A percentile compares a stretch with the other conserved stretches of the same genome.
These are phyloP conservation scores for Rhizopogon rudus DNA, from an alignment of 768 basidiomycete species.

Conservation along the genomic window DNA sequence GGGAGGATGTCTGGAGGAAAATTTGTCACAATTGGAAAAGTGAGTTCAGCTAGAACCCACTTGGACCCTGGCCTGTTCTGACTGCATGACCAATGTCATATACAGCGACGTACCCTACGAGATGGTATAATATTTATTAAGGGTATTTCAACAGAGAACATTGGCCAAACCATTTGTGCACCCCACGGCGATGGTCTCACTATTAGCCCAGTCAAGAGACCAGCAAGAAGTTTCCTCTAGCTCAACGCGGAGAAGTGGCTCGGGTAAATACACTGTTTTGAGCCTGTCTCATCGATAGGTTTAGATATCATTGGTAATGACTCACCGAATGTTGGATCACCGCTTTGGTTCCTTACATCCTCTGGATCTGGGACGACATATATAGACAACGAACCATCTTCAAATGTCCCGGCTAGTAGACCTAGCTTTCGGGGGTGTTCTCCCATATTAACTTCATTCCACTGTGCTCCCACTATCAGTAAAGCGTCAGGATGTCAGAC, in stretches of 20 bases:
- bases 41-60: slow-evolving; percentile 20
- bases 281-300: background rate
- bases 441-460: slow-evolving; percentile 14
- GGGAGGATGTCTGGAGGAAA: slow-evolving; percentile 43
- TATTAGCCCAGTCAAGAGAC: slow-evolving; percentile 88
- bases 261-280: slow-evolving; percentile 46
- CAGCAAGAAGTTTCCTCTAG: slow-evolving; percentile 73
- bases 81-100: slow-evolving; percentile 48
- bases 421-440: slow-evolving; percentile 60
- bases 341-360: slow-evolving; percentile 32
- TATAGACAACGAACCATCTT: slow-evolving; percentile 80
- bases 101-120: slow-evolving; percentile 48
- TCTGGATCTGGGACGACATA: slow-evolving; percentile 77
- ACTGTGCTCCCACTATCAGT: slow-evolving; percentile 12
- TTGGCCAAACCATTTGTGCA: slow-evolving; percentile 65
- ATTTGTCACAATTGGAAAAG: background rate
- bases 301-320: background rate
- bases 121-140: slow-evolving; percentile 4
- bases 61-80: slow-evolving; percentile 22
- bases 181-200: slow-evolving; percentile 76
- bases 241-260: slow-evolving; percentile 69
- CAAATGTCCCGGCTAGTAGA: slow-evolving; percentile 77
- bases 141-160: background rate
- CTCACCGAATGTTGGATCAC: slow-evolving; percentile 44
- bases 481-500: background rate